Conservation (phyloP, 1,284 basidiomycete genomes). For the Puccinia polysora region DNA sequence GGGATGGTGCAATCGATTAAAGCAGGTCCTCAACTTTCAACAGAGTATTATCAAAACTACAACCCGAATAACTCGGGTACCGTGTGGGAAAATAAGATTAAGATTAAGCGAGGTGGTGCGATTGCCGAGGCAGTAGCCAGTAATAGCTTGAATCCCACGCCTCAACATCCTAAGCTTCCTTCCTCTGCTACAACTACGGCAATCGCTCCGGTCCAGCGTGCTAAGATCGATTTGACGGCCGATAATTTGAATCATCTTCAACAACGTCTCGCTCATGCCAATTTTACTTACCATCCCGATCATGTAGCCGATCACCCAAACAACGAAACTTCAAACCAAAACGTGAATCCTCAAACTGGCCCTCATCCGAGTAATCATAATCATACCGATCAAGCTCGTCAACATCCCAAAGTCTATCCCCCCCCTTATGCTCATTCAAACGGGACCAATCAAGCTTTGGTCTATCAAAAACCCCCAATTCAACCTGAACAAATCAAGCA, state of each 20-base stretch:
- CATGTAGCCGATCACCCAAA: not conserved
- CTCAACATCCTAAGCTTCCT: too few species aligned
- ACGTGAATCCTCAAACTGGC: not conserved
- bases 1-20: conserved; percentile 17
- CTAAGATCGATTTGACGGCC: not conserved
- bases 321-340: not conserved
- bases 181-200: too few species aligned
- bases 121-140: conserved; percentile 25
- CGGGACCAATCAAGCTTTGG: too few species aligned
- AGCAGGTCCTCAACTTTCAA: conserved; percentile 1
- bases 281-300: not conserved
- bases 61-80: not conserved
- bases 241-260: conserved; percentile 13
- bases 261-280: not conserved
- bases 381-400: too few species aligned
- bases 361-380: too few species aligned
- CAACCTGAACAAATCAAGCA: too few species aligned
- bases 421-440: too few species aligned
- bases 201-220: not conserved
- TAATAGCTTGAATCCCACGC: conserved; percentile 8
- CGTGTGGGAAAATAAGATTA: conserved; percentile 14
- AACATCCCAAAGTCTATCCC: too few species aligned
- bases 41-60: not conserved
- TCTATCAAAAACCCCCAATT: too few species aligned
- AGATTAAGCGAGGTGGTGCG: conserved; percentile 19